Evolutionary conservation across 225 moss, liverwort and hornwort genomes (phyloP).

Genomic region (Physcomitrellopsis africana): DNA sequence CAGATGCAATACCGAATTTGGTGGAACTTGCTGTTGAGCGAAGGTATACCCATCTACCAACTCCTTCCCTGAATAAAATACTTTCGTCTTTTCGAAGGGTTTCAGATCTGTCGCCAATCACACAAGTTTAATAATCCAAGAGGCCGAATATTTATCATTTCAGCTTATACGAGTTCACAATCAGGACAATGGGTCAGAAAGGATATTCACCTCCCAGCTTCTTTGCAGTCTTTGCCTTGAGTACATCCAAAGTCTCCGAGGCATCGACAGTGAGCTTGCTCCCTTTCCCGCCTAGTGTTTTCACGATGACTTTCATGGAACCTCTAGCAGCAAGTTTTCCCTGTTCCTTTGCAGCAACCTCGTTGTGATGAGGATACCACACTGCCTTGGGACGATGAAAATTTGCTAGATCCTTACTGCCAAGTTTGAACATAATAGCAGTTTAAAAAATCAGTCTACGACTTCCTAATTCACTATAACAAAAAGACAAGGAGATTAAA

Average conservation of each 20-base stretch:
- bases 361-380: constrained; percentile 85
- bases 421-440: constrained; percentile 11
- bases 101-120: constrained; percentile 61
- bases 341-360: constrained; percentile 82
- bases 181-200: background rate
- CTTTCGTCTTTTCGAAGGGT: constrained; percentile 64
- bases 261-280: constrained; percentile 75
- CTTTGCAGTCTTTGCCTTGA: constrained; percentile 67
- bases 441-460: background rate
- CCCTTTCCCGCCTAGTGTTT: constrained; percentile 78
- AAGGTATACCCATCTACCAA: constrained; percentile 63
- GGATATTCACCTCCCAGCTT: constrained; percentile 64
- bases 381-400: constrained; percentile 79
- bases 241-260: constrained; percentile 61
- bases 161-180: constrained; percentile 1
- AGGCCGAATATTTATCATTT: background rate
- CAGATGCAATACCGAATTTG: constrained; percentile 75
- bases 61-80: constrained; percentile 74
- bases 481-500: background rate
- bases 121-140: background rate
- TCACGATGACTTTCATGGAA: constrained; percentile 78
- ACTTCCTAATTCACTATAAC: no score
- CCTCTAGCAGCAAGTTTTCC: constrained; percentile 71
- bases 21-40: constrained; percentile 77
- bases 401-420: constrained; percentile 77